Base-by-base conservation (phyloP, 495 filamentous ascomycete genomes). In the Venustampulla echinocandica region DNA sequence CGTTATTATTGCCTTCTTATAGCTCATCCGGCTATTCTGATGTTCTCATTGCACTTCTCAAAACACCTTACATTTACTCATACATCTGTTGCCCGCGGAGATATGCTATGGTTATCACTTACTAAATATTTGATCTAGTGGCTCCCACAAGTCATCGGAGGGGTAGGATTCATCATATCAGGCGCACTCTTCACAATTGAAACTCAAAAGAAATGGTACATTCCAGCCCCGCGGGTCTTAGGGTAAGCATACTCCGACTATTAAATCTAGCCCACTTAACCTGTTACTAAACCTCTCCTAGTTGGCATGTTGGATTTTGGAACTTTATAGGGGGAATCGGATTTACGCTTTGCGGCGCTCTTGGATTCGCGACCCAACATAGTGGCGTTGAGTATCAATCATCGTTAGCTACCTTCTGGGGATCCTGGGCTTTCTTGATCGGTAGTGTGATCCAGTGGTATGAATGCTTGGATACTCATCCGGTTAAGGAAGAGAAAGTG, bases 121-220 rank as follows among this genome's bases (percentile, higher is more conserved):
- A n/a, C n/a, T n/a, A n/a, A 44, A 22, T 42, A 17, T 2, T 2
- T 23, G 11, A 42, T 19, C 2, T 36, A 21, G n/a, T 86, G 81
- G 83, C 61, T 71, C 0, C 81, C 82, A 1, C 78, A 87, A 57
- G 77, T 85, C 3, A 65, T 85, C 0, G 81, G 84, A 3, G 81
- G 83, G 0, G 56, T 53, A 0, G 79, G 79, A 6, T 86, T 85
- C 61, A 71, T 84, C 47, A 39, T 81, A 27, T 81, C 74, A 14
- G 65, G 63, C 17, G 55, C 66, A 0, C 54, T 87, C 10, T 86
- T 81, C 58, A 85, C 83, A 67, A 54, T 86, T 10, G 82, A 88
- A 54, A 82, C 80, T 10, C 82, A 87, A 62, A 50, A 65, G 15
- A 75, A 67, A 25, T 87, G 82, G 83, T 85, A 75, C 37, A 56